phyloP scores from a whole-genome alignment of 139 green algal genomes.

The Astrephomene gubernaculifera region DNA sequence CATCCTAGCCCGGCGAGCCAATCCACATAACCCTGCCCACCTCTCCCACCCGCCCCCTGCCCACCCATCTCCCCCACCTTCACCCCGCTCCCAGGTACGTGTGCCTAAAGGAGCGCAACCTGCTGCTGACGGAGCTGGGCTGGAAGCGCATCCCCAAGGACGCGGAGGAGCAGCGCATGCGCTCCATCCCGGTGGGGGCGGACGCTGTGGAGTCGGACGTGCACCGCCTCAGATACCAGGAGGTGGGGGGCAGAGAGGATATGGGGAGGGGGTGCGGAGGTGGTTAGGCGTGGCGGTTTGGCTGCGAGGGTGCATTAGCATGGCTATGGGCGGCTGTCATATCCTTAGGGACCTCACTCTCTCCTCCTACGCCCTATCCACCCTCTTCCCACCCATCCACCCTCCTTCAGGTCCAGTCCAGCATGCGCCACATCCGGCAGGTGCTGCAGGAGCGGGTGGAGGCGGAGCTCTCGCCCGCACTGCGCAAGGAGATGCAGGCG shows the following conservation, averaged over 20 bases:
- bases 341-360: no score
- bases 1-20: no score
- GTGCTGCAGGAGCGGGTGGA: slow-evolving; percentile 39
- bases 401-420: slow-evolving; percentile 20
- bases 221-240: slow-evolving; percentile 47
- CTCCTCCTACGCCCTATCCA: no score
- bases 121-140: slow-evolving; percentile 61
- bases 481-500: slow-evolving; percentile 27
- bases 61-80: neutral
- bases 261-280: neutral
- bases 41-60: neutral
- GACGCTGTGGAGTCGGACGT: slow-evolving; percentile 14
- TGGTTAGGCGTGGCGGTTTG: no score
- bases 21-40: neutral
- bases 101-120: slow-evolving; percentile 60
- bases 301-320: no score
- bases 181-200: slow-evolving; percentile 11
- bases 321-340: no score
- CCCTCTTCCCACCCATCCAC: no score
- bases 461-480: neutral
- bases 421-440: neutral
- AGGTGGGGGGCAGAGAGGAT: slow-evolving; percentile 7
- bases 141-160: slow-evolving; percentile 51
- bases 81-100: slow-evolving; percentile 44
- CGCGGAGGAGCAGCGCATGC: slow-evolving; percentile 23